These are phyloP conservation scores for Aspergillus fijiensis DNA, from an alignment of 2,329 filamentous ascomycete genomes.

Conservation along the genomic window DNA sequence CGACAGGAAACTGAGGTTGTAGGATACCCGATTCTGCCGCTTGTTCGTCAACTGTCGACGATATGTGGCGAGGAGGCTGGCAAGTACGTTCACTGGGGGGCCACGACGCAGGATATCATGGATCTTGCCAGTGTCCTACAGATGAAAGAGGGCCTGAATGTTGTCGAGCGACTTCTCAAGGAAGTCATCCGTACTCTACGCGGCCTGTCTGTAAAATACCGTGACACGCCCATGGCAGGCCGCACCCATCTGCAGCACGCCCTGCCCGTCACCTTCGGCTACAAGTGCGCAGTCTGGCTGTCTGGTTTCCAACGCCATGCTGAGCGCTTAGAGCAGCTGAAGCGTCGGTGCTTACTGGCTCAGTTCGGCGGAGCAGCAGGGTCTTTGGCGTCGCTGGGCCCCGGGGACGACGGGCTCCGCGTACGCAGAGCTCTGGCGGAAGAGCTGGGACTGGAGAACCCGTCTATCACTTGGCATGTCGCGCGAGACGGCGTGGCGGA, in stretches of 20 bases:
- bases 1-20: constrained; percentile 49
- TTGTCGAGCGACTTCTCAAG: constrained; percentile 45
- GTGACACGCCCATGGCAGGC: constrained; percentile 58
- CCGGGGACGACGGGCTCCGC: constrained; percentile 48
- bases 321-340: constrained; percentile 50
- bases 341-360: constrained; percentile 49
- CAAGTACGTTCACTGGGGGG: constrained; percentile 59
- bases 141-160: constrained; percentile 51
- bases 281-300: constrained; percentile 58
- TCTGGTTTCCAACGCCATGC: constrained; percentile 51
- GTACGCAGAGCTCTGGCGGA: constrained; percentile 52
- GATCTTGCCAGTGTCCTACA: constrained; percentile 56
- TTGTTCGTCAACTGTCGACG: constrained; percentile 51
- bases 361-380: constrained; percentile 60
- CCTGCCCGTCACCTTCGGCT: constrained; percentile 57
- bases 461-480: constrained; percentile 59
- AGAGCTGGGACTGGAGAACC: constrained; percentile 50
- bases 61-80: constrained; percentile 33
- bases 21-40: constrained; percentile 54
- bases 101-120: constrained; percentile 62
- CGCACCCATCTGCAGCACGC: constrained; percentile 60
- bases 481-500: constrained; percentile 56
- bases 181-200: constrained; percentile 35
- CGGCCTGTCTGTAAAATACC: constrained; percentile 46
- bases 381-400: constrained; percentile 54